A percentile compares a stretch with the other conserved stretches of the same genome.
phyloP scores from a whole-genome alignment of 2,329 filamentous ascomycete species.

The Pleomassaria siparia region DNA sequence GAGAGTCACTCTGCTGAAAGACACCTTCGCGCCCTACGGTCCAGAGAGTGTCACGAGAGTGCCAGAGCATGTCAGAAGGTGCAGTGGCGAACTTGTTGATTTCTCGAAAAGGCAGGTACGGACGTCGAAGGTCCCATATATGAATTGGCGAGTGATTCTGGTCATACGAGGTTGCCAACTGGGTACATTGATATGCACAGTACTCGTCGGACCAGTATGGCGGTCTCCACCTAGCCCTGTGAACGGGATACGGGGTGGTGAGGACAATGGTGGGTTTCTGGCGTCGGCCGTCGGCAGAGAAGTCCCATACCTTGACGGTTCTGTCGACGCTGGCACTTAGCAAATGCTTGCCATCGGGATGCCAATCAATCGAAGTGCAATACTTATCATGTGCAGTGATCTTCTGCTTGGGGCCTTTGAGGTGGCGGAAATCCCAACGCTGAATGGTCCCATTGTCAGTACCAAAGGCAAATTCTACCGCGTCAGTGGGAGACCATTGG shows the following conservation, averaged over 20 bases:
- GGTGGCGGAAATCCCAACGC: slow-evolving; percentile 63
- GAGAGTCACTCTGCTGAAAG: slow-evolving; percentile 64
- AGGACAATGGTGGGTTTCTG: slow-evolving; percentile 62
- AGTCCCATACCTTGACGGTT: slow-evolving; percentile 66
- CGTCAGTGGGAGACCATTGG: slow-evolving; percentile 65
- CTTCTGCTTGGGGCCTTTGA: slow-evolving; percentile 58
- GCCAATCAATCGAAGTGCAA: slow-evolving; percentile 67
- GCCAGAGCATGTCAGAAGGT: slow-evolving; percentile 64
- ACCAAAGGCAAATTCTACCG: slow-evolving; percentile 63
- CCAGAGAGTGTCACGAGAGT: slow-evolving; percentile 65
- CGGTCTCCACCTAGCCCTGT: slow-evolving; percentile 64
- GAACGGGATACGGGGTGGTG: slow-evolving; percentile 62
- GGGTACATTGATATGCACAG: slow-evolving; percentile 60
- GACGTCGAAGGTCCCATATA: slow-evolving; percentile 65
- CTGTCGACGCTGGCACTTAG: slow-evolving; percentile 64
- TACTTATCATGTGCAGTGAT: slow-evolving; percentile 62
- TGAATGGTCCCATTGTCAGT: slow-evolving; percentile 66
- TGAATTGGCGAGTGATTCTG: slow-evolving; percentile 62
- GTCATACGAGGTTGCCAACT: slow-evolving; percentile 64
- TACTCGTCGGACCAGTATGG: slow-evolving; percentile 58
- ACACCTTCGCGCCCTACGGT: slow-evolving; percentile 62
- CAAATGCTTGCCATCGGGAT: slow-evolving; percentile 66
- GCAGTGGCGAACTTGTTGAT: slow-evolving; percentile 58
- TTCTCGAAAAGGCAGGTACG: slow-evolving; percentile 63
- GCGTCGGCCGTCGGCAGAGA: slow-evolving; percentile 57